Conservation (phyloP, 164 flowering plant species). For the Euptelea pleiosperma region DNA sequence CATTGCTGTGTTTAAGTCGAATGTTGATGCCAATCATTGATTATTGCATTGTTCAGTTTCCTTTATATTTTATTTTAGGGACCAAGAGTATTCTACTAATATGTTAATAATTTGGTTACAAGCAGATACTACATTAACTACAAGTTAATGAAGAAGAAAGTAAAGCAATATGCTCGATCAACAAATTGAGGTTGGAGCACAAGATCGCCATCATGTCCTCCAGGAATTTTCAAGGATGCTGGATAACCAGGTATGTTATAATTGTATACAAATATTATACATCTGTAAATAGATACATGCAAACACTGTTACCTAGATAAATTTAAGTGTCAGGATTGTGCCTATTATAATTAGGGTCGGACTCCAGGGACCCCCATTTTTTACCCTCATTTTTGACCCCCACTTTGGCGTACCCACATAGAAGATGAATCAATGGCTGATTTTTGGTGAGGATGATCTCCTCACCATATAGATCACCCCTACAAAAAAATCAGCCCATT, state of each 20-base stretch:
- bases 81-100: neutral
- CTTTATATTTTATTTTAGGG: neutral
- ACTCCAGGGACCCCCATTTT: no score
- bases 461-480: no score
- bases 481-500: no score
- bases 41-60: neutral
- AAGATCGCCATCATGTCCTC: constrained; percentile 46
- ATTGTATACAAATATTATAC: no score
- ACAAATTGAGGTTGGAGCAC: constrained; percentile 46
- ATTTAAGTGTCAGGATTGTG: no score
- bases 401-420: no score
- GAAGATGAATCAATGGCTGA: no score
- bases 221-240: constrained; percentile 76
- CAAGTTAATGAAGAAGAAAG: constrained; percentile 84
- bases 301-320: no score
- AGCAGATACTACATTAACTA: constrained; percentile 75
- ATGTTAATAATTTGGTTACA: constrained; percentile 8
- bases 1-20: neutral
- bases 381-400: no score
- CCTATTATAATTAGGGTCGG: no score
- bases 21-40: neutral
- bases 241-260: constrained; percentile 54
- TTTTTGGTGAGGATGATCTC: no score
- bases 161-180: constrained; percentile 65
- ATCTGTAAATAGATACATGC: no score